Percentiles rank a stretch among this genome's conserved stretches.
Conservation (phyloP, 331 rosid genomes). For the Stylosanthes scabra region DNA sequence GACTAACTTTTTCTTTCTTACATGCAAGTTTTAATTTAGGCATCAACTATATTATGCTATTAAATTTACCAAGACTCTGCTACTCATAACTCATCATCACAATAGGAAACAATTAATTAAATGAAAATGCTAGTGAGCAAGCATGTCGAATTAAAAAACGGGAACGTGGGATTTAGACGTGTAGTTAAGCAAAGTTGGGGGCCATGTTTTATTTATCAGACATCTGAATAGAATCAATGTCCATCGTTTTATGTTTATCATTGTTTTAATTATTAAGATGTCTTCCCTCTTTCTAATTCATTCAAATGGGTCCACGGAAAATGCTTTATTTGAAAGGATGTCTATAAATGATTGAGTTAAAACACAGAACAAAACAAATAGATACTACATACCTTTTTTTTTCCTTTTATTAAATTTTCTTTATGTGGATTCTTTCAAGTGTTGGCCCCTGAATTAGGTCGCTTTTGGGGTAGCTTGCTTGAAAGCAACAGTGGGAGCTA, state of each 20-base stretch:
- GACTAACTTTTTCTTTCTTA: background rate
- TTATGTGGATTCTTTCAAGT: slow-evolving; percentile 31
- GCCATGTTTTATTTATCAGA: slow-evolving; percentile 19
- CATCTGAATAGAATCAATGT: slow-evolving; percentile 31
- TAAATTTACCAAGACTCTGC: slow-evolving; percentile 18
- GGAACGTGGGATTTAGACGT: background rate
- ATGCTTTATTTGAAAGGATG: slow-evolving; percentile 50
- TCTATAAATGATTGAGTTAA: slow-evolving; percentile 39
- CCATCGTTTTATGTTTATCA: background rate
- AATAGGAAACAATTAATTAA: background rate
- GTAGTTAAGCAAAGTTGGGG: slow-evolving; percentile 23
- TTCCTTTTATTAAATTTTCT: slow-evolving; percentile 6
- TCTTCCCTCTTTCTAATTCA: slow-evolving; percentile 35
- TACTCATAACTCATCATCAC: slow-evolving; percentile 31
- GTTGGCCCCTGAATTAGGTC: slow-evolving; percentile 44
- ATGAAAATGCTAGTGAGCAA: slow-evolving; percentile 23
- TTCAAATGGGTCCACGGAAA: slow-evolving; percentile 46
- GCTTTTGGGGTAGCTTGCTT: slow-evolving; percentile 84
- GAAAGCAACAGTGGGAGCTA: slow-evolving; percentile 99
- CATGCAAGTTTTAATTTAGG: slow-evolving; percentile 5
- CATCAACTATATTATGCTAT: slow-evolving; percentile 28
- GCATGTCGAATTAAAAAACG: background rate
- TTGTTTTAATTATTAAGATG: slow-evolving; percentile 33
- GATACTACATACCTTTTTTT: slow-evolving; percentile 51
- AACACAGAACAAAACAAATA: slow-evolving; percentile 42